Base-by-base conservation (phyloP, 164 flowering plant genomes). In the Magnolia changhungtana region DNA sequence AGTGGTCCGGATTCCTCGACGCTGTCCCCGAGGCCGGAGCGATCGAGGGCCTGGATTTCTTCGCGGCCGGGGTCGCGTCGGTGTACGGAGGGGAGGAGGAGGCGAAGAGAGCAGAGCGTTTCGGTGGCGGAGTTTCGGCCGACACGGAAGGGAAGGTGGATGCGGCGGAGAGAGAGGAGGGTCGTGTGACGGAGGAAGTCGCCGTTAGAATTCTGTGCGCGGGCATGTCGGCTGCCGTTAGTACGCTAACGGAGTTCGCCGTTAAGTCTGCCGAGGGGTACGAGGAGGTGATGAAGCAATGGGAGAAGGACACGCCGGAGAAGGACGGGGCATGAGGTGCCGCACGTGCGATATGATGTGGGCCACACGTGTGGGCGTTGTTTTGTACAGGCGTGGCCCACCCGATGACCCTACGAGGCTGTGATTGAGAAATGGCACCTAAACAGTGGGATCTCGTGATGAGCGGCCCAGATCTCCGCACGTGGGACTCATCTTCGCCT, bases 221-320 rank as follows among this genome's bases (percentile, higher is more conserved):
- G 27, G 97, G 97, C 76, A 90, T 95, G 96, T 89, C 93, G 27
- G 90, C 89, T 72, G 91, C 94, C 27, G 81, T 90, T 77, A 88
- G 86, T 78, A 88, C 96, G 51, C 75, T 95, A 61, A 75, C 88
- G 27, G 99, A 95, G 76, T 95, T 93, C 74, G 84, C 98, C 16
- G 52, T 86, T 50, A 55, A 76, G 73, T 95, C 95, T 3, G 90
- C 96, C 0, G 87, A 92, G 16, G 92, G 91, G 50, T 92, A 92
- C 67, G 86, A 80, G 31, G 92, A 87, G 73, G 81, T 89, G 64
- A 80, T 88, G 66, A 84, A 85, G 75, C 92, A 88, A 73, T 91
- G 93, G 85, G 91, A 88, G 78, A 86, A 76, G 66, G 85, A 72
- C 45, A 75, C 82, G 71, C 72, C 59, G 75, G 75, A 80, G 49